Evolutionary conservation across 805 yeast genomes (phyloP), one percentile per base, ranked within the genome.

Genomic region (Brettanomyces naardenensis): DNA sequence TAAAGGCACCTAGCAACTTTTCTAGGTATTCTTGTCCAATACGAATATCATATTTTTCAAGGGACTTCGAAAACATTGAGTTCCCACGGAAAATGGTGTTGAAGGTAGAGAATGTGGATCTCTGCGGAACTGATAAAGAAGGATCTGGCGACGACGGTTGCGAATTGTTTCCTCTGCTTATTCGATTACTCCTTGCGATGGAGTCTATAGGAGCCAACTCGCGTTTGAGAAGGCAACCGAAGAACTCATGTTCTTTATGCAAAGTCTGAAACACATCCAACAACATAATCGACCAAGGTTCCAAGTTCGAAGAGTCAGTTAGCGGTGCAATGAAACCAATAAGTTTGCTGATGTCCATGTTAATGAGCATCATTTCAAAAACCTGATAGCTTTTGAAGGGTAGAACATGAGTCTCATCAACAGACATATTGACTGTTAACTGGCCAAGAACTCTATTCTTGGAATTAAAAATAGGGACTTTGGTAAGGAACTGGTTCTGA

Each of bases 71-170:
- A 43, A 92, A 66, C 4, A 90, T 68, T 1, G 95, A 78, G 40
- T 86, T 83, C 0, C 96, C 95, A 47, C 98, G 68, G 52, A 90
- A 90, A 13, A 86, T 54, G 0, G 85, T 71, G 44, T 74, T 79
- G 71, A 35, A 22, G 9, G 33, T 9, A 6, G 26, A 6, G n/a
- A 27, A 15, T 7, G 31, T 13, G n/a, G 18, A 20, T 6, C 3
- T 21, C 15, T 28, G 10, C 13, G 19, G 19, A 9, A 23, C n/a
- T n/a, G 19, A 10, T 21, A 7, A 10, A 19, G 15, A 19, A 15
- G 22, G 19, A 7, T 9, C n/a, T 18, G 19, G 33, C 10, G 33
- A 7, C 7, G 29, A n/a, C 1, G 23, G 13, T 6, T 13, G 21
- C 2, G 29, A 14, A n/a, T 19, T 13, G 23, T 27, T 27, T 13